Percentiles rank a stretch among this genome's conserved stretches.
These are phyloP conservation scores for Pythium biforme DNA, from an alignment of 352 stramenopile genomes.

Conservation along the genomic window DNA sequence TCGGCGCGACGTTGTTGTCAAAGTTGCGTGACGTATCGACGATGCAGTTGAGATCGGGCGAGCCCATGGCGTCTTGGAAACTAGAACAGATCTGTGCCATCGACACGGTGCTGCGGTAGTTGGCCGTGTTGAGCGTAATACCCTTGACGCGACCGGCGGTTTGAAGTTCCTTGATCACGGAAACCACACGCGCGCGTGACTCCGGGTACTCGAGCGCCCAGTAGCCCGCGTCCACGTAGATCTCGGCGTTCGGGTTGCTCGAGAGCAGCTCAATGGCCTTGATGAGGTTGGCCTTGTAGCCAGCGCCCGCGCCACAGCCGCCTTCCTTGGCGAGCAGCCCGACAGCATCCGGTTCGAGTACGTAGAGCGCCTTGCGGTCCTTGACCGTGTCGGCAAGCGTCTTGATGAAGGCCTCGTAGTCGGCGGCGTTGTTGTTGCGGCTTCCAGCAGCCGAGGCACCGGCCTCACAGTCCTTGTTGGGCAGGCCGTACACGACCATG, in stretches of 20 bases:
- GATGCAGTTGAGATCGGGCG: constrained; percentile 39
- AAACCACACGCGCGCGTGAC: constrained; percentile 28
- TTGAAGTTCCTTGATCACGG: constrained; percentile 34
- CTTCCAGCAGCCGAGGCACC: constrained; percentile 42
- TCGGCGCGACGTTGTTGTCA: constrained; percentile 20
- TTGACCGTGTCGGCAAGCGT: constrained; percentile 43
- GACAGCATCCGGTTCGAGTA: constrained; percentile 71
- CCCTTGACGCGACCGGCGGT: constrained; percentile 32
- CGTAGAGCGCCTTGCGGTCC: constrained; percentile 58
- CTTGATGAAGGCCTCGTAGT: constrained; percentile 57
- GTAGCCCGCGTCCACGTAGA: constrained; percentile 71
- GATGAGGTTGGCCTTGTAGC: constrained; percentile 59
- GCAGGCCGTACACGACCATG: constrained; percentile 68
- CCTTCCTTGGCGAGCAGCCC: constrained; percentile 43
- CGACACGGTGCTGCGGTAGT: constrained; percentile 50
- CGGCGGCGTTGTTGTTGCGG: constrained; percentile 34
- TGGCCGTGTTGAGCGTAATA: constrained; percentile 65
- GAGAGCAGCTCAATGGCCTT: constrained; percentile 44
- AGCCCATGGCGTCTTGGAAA: constrained; percentile 48
- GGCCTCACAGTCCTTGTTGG: constrained; percentile 72
- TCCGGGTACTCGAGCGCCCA: constrained; percentile 42
- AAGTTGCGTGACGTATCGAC: constrained; percentile 70
- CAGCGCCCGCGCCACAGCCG: constrained; percentile 29
- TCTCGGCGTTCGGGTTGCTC: constrained; percentile 58
- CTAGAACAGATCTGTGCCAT: constrained; percentile 36